Base-by-base conservation (phyloP, 2,329 filamentous ascomycete species). In the Xylariaceae sp. region DNA sequence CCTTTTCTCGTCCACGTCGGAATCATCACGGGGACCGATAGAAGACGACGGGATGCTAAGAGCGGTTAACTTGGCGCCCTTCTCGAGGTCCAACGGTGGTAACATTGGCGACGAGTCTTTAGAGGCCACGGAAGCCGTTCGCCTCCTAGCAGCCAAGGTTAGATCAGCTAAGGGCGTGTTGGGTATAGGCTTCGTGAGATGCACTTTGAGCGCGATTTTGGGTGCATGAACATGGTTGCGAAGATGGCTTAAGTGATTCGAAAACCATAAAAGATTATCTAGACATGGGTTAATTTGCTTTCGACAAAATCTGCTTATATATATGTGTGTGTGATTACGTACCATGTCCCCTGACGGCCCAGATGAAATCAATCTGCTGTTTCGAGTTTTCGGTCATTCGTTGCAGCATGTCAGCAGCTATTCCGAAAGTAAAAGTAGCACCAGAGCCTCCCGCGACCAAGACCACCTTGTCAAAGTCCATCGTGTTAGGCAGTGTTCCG, bases 401-500 rank as follows among this genome's bases (percentile, higher is more conserved):
- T 59, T 73, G 72, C 5, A 80, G 70, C 55, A 81, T 73, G 57
- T 80, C 77, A 7, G 76, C 67, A 1, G 76, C 78, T 37, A 81
- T 69, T 4, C 79, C 79, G 55, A 81, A 80, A 0, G 78, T 80
- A 66, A 87, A 88, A 26, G 80, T 85, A 1, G 81, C 84, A 2
- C 85, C 85, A 48, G 82, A 83, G 3, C 85, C 85, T 12, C 84
- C 85, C 2, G 83, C 82, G 40, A 87, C 75, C 41, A 87, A 71
- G n/a, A 87, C 72, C 6, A 85, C 74, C 59, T 80, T 81, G 65
- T 86, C 81, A 57, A 77, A 82, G 14, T 75, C 70, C 50, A 76
- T 73, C 0, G 81, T 77, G 54, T 83, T 74, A 0, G 83, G 82
- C 20, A 81, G 72, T 0, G 77, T 77, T 21, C 85, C 85, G 54